Evolutionary conservation across 2,329 filamentous ascomycete genomes (phyloP), one percentile per base, ranked within the genome.

Genomic region (Scorias spongiosa): DNA sequence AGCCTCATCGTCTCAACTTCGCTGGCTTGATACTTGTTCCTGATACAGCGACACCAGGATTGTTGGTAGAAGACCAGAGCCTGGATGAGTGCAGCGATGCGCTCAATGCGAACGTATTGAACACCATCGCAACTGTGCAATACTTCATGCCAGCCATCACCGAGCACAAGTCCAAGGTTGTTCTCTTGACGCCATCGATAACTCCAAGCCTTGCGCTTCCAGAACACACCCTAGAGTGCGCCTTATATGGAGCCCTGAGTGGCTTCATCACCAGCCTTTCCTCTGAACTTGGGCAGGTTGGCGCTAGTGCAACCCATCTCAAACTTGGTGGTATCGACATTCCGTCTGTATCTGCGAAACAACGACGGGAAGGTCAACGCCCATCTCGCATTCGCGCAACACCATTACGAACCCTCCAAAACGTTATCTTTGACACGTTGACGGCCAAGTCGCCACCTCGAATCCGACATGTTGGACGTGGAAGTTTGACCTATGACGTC

Each of bases 311-410:
- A 15, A 82, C 83, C 1, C 86, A 95, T 58, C 73, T 98, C 60
- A 86, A 89, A 63, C 78, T 96, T 1, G 91, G 91, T 46, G 88
- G 85, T 17, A 86, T 98, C 59, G 89, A 96, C 63, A 79, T 89
- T 54, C 77, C 78, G 6, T 71, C 79, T 49, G 78, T 80, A 14
- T 66, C 65, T 2, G 60, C 58, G 12, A 65, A 63, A 58, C 60
- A 61, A 39, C 51, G 54, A 36, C 42, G 60, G 26, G 54, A 57
- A 42, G 57, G 60, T 40, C 70, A 63, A 53, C 45, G 59, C 55
- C 9, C 47, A 15, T 47, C 54, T 9, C 45, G 51, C 28, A 37
- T 57, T n/a, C 54, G 49, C 41, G 52, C 54, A 1, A 87, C 79
- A 48, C 79, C 81, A 2, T 69, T 93, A 39, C 73, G 84, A 29